phyloP scores from a whole-genome alignment of 2,329 filamentous ascomycete genomes.

The Lasiodiplodia sp. region DNA sequence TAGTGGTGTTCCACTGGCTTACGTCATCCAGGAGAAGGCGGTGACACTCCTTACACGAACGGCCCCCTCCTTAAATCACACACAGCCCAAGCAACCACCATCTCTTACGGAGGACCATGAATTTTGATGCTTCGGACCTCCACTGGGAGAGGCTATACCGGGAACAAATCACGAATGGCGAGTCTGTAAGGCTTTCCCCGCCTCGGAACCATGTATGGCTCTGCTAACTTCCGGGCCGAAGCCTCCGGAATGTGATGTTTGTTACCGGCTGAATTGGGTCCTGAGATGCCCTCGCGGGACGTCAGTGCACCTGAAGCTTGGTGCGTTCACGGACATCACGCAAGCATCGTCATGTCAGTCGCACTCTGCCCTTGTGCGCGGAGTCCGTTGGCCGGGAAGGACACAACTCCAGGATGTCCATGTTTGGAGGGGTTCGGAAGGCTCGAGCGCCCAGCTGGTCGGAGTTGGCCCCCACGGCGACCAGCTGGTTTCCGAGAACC shows the following conservation, averaged over 20 bases:
- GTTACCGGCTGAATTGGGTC: conserved; percentile 12
- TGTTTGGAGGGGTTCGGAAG: conserved; percentile 13
- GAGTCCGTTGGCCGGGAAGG: neutral
- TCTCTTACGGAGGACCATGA: conserved; percentile 8
- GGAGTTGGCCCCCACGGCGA: conserved; percentile 12
- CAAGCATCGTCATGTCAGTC: neutral
- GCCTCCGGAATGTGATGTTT: conserved; percentile 20
- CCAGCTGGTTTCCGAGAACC: conserved; percentile 15
- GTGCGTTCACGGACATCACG: neutral
- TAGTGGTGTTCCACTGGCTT: conserved; percentile 14
- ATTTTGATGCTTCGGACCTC: conserved; percentile 19
- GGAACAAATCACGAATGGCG: conserved; percentile 8
- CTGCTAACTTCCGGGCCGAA: conserved; percentile 6
- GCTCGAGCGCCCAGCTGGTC: conserved; percentile 21
- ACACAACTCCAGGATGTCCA: neutral
- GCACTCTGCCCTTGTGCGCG: conserved; percentile 2
- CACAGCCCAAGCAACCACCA: neutral
- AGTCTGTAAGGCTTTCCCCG: neutral
- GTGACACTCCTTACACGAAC: conserved; percentile 21
- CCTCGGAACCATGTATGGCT: neutral
- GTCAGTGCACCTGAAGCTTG: conserved; percentile 17
- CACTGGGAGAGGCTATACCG: conserved; percentile 17
- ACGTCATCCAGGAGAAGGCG: conserved; percentile 25
- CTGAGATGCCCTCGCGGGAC: conserved; percentile 7
- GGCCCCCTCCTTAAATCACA: conserved; percentile 17